Evolutionary conservation across 805 yeast species (phyloP), one percentile per base, ranked within the genome.

Genomic region (Candida xyloterini): DNA sequence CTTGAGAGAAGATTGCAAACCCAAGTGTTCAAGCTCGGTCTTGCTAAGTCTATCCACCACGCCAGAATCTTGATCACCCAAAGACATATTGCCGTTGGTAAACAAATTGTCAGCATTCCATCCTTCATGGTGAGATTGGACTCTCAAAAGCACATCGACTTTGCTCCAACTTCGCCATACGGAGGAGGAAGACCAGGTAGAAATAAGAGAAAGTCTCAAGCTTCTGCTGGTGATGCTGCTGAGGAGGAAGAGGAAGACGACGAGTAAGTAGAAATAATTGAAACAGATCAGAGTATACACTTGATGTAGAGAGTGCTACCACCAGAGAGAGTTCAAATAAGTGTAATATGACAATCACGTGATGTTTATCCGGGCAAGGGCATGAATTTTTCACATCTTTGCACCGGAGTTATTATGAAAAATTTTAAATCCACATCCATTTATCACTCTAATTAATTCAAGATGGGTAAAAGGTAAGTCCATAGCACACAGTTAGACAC

Each of bases 141-240:
- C 79, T 90, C 99, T 59, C 99, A 93, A 79, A 93, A 93, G 86
- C 98, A 93, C 89, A 88, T 93, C 76, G 98, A 93, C 83, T 93
- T 91, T 66, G 95, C 99, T 65, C 84, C 93, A 71, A 88, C 87
- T 73, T 93, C 99, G 60, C 99, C 99, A 74, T 91, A 87, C 90
- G 99, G 99, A 74, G 99, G 99, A 78, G 99, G 96, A 64, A 91
- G 99, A 81, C 95, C 99, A 62, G 99, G 99, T 73, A 93, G 99
- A 83, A 95, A 88, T 68, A 95, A 93, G 84, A 88, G 98, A 84
- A 87, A 79, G 75, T 81, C 84, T 81, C 79, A 73, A 67, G 73
- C 67, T 63, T 75, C 78, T 71, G 76, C 70, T 58, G 74, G 67
- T 55, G 83, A 70, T 53, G 90, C 72, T 55, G 91, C 73, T 62